phyloP scores from a whole-genome alignment of 2,329 filamentous ascomycete species.

The Proliferodiscus dingleyae region DNA sequence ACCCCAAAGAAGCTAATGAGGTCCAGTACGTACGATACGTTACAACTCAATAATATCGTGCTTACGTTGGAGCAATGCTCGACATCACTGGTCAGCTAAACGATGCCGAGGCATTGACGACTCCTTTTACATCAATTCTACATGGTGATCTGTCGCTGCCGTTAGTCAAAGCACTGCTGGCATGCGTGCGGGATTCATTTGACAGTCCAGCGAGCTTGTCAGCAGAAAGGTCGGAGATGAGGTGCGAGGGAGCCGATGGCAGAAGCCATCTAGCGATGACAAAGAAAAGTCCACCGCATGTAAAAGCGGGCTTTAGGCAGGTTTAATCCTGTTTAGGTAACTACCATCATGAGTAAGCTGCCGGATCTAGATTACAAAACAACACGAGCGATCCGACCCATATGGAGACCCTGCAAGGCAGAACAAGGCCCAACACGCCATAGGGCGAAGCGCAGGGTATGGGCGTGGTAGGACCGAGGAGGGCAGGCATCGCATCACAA shows the following conservation, averaged over 20 bases:
- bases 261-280: background rate
- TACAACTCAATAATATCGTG: background rate
- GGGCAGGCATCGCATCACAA: background rate
- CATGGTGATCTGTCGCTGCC: background rate
- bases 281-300: background rate
- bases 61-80: no score
- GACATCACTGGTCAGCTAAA: background rate
- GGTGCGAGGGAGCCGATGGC: no score
- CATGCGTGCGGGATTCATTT: background rate
- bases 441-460: no score
- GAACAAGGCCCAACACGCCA: background rate
- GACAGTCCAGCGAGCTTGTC: background rate
- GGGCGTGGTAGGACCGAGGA: no score
- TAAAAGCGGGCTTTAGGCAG: background rate
- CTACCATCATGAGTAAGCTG: background rate
- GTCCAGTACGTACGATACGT: background rate
- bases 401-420: background rate
- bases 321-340: background rate
- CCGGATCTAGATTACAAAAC: background rate
- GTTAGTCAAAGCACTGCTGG: background rate
- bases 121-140: no score
- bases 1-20: background rate
- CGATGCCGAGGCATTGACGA: background rate
- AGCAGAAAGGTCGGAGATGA: background rate
- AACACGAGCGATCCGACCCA: background rate